Conservation (phyloP, 176 grass and related monocot species). For the Carex scoparia region DNA sequence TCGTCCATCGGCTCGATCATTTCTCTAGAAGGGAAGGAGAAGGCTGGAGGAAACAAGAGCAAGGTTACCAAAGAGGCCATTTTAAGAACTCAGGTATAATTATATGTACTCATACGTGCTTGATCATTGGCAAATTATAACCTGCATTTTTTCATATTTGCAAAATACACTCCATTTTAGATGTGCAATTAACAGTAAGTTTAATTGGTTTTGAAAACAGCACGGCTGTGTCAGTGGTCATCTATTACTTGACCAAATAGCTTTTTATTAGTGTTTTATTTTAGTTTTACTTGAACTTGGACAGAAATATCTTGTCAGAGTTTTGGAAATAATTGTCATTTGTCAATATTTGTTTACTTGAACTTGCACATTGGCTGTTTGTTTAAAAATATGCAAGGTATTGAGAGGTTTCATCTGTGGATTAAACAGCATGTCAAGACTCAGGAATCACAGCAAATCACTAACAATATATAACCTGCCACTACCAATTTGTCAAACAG, state of each 20-base stretch:
- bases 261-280: background rate
- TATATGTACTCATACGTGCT: background rate
- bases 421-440: background rate
- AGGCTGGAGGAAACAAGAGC: constrained; percentile 31
- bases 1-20: constrained; percentile 29
- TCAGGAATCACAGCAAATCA: background rate
- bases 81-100: constrained; percentile 74
- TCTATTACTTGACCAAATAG: background rate
- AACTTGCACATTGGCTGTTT: background rate
- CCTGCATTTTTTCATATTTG: background rate
- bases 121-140: background rate
- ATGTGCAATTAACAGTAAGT: background rate
- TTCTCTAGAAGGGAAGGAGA: constrained; percentile 33
- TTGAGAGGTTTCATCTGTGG: background rate
- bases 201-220: background rate
- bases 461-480: background rate
- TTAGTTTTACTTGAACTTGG: background rate
- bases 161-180: background rate
- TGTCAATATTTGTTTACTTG: background rate
- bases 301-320: background rate
- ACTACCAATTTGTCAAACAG: background rate
- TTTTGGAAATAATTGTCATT: background rate
- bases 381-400: background rate
- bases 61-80: constrained; percentile 50
- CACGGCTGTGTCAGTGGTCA: background rate